phyloP scores from a whole-genome alignment of 345 rosid species.

The Moringa oleifera region DNA sequence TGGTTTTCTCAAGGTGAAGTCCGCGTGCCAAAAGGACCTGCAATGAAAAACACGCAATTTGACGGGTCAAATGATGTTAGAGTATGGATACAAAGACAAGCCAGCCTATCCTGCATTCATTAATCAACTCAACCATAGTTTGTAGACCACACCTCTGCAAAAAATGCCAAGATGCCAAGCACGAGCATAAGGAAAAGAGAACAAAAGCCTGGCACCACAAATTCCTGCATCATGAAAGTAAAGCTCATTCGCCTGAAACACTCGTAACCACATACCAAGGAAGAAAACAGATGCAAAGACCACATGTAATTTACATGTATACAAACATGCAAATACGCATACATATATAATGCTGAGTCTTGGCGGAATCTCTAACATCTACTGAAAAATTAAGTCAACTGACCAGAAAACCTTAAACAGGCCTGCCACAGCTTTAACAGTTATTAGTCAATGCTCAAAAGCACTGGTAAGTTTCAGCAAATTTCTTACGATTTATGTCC shows the following conservation, averaged over 20 bases:
- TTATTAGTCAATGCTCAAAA: too few relatives aligned
- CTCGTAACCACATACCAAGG: neutral
- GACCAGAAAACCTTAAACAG: too few relatives aligned
- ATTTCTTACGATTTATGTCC: neutral
- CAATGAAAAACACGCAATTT: slow-evolving; percentile 7
- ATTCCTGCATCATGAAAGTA: slow-evolving; percentile 40
- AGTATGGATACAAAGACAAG: neutral
- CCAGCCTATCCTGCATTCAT: neutral
- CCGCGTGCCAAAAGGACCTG: slow-evolving; percentile 81
- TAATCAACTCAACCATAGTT: neutral
- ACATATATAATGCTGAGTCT: too few relatives aligned
- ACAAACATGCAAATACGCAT: too few relatives aligned
- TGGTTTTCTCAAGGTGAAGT: slow-evolving; percentile 85
- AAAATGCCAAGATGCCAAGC: slow-evolving; percentile 66
- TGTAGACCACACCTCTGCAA: slow-evolving; percentile 56
- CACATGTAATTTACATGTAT: too few relatives aligned
- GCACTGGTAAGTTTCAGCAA: too few relatives aligned
- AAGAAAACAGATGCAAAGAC: neutral
- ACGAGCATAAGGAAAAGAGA: slow-evolving; percentile 48
- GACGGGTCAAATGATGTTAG: slow-evolving; percentile 5
- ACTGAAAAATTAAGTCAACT: too few relatives aligned
- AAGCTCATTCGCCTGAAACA: slow-evolving; percentile 7
- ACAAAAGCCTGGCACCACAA: slow-evolving; percentile 58
- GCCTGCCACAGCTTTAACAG: too few relatives aligned
- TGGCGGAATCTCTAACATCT: too few relatives aligned